These are phyloP conservation scores for Coleophoma crateriformis DNA, from an alignment of 2,329 filamentous ascomycete genomes.

Conservation along the genomic window DNA sequence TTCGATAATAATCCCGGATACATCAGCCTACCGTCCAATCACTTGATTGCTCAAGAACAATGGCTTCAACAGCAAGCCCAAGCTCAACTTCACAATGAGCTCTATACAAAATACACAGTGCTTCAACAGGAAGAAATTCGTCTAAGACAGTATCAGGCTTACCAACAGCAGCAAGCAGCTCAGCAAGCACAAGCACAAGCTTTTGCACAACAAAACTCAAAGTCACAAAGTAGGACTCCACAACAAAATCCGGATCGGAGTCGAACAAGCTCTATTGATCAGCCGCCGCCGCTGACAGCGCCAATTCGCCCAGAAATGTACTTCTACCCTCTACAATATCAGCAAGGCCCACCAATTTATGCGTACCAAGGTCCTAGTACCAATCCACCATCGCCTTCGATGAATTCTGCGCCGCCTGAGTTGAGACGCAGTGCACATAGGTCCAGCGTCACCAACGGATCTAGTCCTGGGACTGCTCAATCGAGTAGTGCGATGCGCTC, in stretches of 20 bases:
- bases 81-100: constrained; percentile 28
- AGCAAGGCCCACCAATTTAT: constrained; percentile 36
- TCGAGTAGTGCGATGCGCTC: constrained; percentile 54
- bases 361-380: constrained; percentile 43
- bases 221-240: constrained; percentile 24
- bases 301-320: constrained; percentile 53
- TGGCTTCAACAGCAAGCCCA: constrained; percentile 28
- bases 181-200: constrained; percentile 30
- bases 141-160: constrained; percentile 38
- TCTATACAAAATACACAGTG: constrained; percentile 28
- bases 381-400: constrained; percentile 51
- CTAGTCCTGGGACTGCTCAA: constrained; percentile 31
- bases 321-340: constrained; percentile 39
- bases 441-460: constrained; percentile 43
- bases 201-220: constrained; percentile 34
- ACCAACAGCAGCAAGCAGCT: constrained; percentile 35
- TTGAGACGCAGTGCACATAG: constrained; percentile 53
- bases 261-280: constrained; percentile 59
- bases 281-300: constrained; percentile 50
- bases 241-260: constrained; percentile 42
- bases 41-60: constrained; percentile 18
- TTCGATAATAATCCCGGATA: constrained; percentile 22
- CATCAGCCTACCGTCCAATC: constrained; percentile 13
- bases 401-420: constrained; percentile 39
- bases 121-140: constrained; percentile 39